phyloP scores from a whole-genome alignment of 805 yeast genomes.

The Starmerella roubikii region DNA sequence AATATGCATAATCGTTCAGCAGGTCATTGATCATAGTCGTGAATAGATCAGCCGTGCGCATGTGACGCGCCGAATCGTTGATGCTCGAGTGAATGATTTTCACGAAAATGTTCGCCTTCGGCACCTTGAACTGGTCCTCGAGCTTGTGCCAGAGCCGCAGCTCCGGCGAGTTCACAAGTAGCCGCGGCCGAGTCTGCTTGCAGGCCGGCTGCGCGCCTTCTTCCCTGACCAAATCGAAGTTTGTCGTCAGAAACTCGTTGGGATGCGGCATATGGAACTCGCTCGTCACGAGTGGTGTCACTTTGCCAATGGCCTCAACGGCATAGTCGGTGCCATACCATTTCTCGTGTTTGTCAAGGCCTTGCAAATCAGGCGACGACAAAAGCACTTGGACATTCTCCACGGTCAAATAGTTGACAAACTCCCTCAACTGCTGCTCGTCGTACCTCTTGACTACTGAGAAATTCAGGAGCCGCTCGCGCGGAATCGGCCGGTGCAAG shows the following conservation, averaged over 20 bases:
- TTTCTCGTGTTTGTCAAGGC: constrained; percentile 42
- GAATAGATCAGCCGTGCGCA: constrained; percentile 47
- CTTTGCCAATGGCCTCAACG: constrained; percentile 29
- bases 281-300: constrained; percentile 16
- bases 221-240: constrained; percentile 46
- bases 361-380: constrained; percentile 38
- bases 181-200: constrained; percentile 44
- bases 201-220: constrained; percentile 14
- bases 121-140: constrained; percentile 79
- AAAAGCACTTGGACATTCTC: constrained; percentile 49
- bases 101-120: constrained; percentile 62
- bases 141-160: constrained; percentile 61
- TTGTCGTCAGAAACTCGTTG: constrained; percentile 73
- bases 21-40: constrained; percentile 63
- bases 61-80: constrained; percentile 22
- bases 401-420: constrained; percentile 37
- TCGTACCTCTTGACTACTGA: constrained; percentile 46
- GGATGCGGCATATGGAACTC: constrained; percentile 48
- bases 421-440: constrained; percentile 38
- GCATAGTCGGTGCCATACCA: constrained; percentile 88
- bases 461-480: constrained; percentile 45
- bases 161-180: constrained; percentile 35
- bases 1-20: constrained; percentile 62
- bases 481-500: constrained; percentile 53
- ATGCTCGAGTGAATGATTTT: constrained; percentile 43